Evolutionary conservation across 2,329 filamentous ascomycete genomes (phyloP), one percentile per base, ranked within the genome.

Genomic region (Hirsutella thompsonii): DNA sequence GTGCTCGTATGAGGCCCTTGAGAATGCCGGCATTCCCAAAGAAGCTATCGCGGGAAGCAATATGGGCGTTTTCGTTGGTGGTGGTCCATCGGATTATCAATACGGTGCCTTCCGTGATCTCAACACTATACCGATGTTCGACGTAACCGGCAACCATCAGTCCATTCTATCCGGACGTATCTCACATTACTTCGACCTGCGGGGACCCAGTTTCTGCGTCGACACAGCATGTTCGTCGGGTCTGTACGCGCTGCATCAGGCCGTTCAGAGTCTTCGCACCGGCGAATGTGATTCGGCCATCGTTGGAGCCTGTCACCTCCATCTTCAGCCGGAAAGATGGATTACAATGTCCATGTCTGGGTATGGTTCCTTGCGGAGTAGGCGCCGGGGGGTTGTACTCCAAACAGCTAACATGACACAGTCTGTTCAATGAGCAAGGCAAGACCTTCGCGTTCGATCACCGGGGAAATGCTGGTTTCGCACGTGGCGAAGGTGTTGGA

Each of bases 401-500:
- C n/a, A n/a, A n/a, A n/a, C 13, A 16, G 2, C 36, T 37, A 16
- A 36, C 32, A 19, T 16, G 5, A 14, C 1, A 6, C 20, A 52
- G 52, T 6, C 46, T 49, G 37, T 64, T 78, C 20, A 71, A 69
- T 1, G 65, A 72, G 23, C 64, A 66, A 0, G 72, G 72, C 2
- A 61, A 67, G 30, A 75, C 67, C 13, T 67, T 64, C 38, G 70
- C 70, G 32, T 48, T 52, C 26, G 45, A 59, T 48, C 45, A 56
- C 44, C 38, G 52, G 42, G 53, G 51, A 38, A 36, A 53, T 18
- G 48, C 23, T 32, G 79, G 79, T 0, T 83, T 78, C 47, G 75
- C 69, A 0, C 67, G 77, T 9, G 78, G 74, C 8, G 77, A 81
- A 47, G 77, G 75, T 4, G 66, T 69, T 18, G 72, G 62, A 6